Evolutionary conservation across 2,329 filamentous ascomycete species (phyloP).

Genomic region (Scedosporium boydii): DNA sequence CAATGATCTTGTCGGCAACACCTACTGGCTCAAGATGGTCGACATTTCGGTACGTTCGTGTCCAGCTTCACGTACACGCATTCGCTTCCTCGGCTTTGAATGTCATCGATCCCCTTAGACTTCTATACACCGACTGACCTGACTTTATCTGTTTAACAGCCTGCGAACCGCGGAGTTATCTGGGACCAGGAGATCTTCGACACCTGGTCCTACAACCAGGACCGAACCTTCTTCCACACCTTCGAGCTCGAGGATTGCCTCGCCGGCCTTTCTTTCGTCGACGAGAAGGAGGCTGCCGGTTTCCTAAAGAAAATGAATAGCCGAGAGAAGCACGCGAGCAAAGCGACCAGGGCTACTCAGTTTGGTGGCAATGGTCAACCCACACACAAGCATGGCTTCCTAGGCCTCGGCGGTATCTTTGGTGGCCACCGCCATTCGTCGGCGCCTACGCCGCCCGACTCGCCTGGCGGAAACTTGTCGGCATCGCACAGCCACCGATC

Average conservation of each 20-base stretch:
- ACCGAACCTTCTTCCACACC: constrained; percentile 93
- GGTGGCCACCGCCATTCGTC: constrained; percentile 51
- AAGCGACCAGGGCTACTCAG: constrained; percentile 69
- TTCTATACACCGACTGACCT: constrained; percentile 1
- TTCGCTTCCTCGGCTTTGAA: neutral
- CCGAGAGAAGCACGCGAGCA: constrained; percentile 89
- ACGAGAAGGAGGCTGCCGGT: constrained; percentile 94
- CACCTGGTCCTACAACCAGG: constrained; percentile 88
- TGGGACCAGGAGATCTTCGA: constrained; percentile 99
- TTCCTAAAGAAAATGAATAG: constrained; percentile 98
- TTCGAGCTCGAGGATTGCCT: constrained; percentile 93
- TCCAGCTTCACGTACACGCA: constrained; percentile 7
- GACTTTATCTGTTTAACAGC: constrained; percentile 30
- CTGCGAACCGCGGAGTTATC: constrained; percentile 72
- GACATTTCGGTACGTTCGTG: constrained; percentile 71
- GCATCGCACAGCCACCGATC: constrained; percentile 24
- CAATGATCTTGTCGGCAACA: constrained; percentile 90
- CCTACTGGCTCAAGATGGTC: constrained; percentile 95
- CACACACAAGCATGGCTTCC: constrained; percentile 27
- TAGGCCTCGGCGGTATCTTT: constrained; percentile 51
- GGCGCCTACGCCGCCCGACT: constrained; percentile 47
- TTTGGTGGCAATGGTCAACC: constrained; percentile 48
- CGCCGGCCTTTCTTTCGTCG: constrained; percentile 82
- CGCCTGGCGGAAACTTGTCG: constrained; percentile 34
- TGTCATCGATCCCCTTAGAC: constrained; percentile 11